A percentile compares a stretch with the other conserved stretches of the same genome.
Evolutionary conservation across 164 flowering plant genomes (phyloP).

Genomic region (Macadamia tetraphylla): DNA sequence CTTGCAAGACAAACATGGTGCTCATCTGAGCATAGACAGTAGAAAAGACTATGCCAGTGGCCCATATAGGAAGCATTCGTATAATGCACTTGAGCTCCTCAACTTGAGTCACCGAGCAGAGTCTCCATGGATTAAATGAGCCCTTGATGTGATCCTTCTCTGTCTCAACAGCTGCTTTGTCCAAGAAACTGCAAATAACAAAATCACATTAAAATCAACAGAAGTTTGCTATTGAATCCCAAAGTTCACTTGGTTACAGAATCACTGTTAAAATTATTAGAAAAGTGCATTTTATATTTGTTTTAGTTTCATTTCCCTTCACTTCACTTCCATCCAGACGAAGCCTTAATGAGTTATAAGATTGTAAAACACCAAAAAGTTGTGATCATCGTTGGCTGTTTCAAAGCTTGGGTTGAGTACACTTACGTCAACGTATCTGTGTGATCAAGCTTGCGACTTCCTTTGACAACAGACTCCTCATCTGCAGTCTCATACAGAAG

Average conservation of each 20-base stretch:
- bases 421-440: constrained; percentile 27
- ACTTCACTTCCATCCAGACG: no score
- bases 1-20: constrained; percentile 40
- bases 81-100: constrained; percentile 39
- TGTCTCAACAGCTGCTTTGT: constrained; percentile 42
- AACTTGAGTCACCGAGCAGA: constrained; percentile 48
- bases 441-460: constrained; percentile 38
- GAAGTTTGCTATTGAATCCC: background rate
- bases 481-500: constrained; percentile 28
- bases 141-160: constrained; percentile 17
- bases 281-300: no score
- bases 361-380: no score
- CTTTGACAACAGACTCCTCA: constrained; percentile 20
- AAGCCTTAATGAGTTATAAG: no score
- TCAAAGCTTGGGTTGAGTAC: background rate
- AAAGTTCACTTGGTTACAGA: no score
- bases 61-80: constrained; percentile 41
- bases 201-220: background rate
- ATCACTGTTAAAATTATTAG: no score
- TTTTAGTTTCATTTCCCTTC: no score
- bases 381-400: background rate
- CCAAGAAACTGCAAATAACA: constrained; percentile 30
- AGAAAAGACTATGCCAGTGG: constrained; percentile 33
- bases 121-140: constrained; percentile 29
- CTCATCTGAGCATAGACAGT: constrained; percentile 40